A percentile compares a stretch with the other conserved stretches of the same genome.
phyloP scores from a whole-genome alignment of 1,139 yeast species.

The Yamadazyma dushanensis region DNA sequence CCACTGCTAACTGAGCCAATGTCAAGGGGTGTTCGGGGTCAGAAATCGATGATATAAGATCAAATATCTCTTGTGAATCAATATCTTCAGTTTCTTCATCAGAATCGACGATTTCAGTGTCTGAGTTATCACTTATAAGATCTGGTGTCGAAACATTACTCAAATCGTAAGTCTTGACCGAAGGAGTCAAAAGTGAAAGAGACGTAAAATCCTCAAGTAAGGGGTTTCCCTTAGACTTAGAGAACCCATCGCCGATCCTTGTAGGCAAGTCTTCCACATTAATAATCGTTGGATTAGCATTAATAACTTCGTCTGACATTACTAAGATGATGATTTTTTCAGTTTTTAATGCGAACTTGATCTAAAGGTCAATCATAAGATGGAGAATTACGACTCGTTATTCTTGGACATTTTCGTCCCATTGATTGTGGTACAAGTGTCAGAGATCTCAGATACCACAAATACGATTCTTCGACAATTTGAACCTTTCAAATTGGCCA shows the following conservation, averaged over 20 bases:
- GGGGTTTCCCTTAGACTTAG: conserved; percentile 17
- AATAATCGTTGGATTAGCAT: conserved; percentile 87
- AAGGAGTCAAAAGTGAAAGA: conserved; percentile 22
- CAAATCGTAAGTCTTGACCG: neutral
- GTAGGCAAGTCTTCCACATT: conserved; percentile 79
- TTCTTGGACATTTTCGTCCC: conserved; percentile 38
- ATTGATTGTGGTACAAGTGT: conserved; percentile 17
- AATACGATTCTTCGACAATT: conserved; percentile 14
- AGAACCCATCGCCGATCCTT: conserved; percentile 34
- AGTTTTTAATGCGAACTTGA: neutral
- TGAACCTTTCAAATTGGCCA: conserved; percentile 21
- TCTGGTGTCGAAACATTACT: conserved; percentile 21
- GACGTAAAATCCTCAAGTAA: conserved; percentile 17
- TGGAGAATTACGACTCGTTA: conserved; percentile 33
- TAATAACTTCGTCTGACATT: conserved; percentile 68
- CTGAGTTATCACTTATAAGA: conserved; percentile 23
- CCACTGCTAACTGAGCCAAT: conserved; percentile 92
- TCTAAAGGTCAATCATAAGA: neutral
- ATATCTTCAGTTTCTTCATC: conserved; percentile 61
- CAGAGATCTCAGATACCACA: conserved; percentile 4
- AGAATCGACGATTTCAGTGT: conserved; percentile 20
- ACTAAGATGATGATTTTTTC: neutral
- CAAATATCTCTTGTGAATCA: conserved; percentile 64
- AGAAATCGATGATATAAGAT: conserved; percentile 78
- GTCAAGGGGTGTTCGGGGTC: conserved; percentile 99